Evolutionary conservation across 371 early-diverging fungal species (phyloP).

Genomic region (Mortierella sp.): DNA sequence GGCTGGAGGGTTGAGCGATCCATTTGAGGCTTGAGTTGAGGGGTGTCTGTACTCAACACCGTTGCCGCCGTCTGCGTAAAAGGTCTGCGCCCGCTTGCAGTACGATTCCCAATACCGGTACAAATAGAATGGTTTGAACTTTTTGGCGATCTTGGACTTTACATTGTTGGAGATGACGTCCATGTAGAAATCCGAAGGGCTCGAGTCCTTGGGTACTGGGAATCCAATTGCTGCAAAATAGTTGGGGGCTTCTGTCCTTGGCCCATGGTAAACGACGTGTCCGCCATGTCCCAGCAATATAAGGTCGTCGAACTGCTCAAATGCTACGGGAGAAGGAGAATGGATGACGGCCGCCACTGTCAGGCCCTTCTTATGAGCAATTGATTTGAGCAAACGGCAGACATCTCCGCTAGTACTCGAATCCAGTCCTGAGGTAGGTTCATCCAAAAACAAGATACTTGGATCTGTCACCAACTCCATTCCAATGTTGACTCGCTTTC

Average conservation of each 20-base stretch:
- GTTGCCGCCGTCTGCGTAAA: constrained; percentile 82
- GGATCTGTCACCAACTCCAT: constrained; percentile 93
- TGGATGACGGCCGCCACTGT: constrained; percentile 83
- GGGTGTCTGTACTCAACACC: constrained; percentile 75
- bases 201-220: constrained; percentile 62
- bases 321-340: constrained; percentile 77
- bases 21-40: background rate
- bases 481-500: constrained; percentile 89
- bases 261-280: constrained; percentile 74
- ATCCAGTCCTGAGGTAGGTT: constrained; percentile 91
- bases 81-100: constrained; percentile 44
- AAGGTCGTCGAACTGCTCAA: constrained; percentile 76
- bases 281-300: constrained; percentile 79
- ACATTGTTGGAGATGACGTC: constrained; percentile 65
- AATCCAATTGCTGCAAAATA: constrained; percentile 74
- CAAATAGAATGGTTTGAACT: constrained; percentile 54
- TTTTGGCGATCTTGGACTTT: constrained; percentile 49
- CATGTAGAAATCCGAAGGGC: constrained; percentile 75
- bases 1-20: constrained; percentile 54
- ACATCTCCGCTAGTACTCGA: constrained; percentile 78
- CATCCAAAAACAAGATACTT: constrained; percentile 92
- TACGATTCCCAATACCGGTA: constrained; percentile 55
- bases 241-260: constrained; percentile 55
- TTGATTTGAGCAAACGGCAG: constrained; percentile 65
- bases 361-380: constrained; percentile 70